Evolutionary conservation across 495 filamentous ascomycete species (phyloP).

Genomic region (Annulohypoxylon stygium): DNA sequence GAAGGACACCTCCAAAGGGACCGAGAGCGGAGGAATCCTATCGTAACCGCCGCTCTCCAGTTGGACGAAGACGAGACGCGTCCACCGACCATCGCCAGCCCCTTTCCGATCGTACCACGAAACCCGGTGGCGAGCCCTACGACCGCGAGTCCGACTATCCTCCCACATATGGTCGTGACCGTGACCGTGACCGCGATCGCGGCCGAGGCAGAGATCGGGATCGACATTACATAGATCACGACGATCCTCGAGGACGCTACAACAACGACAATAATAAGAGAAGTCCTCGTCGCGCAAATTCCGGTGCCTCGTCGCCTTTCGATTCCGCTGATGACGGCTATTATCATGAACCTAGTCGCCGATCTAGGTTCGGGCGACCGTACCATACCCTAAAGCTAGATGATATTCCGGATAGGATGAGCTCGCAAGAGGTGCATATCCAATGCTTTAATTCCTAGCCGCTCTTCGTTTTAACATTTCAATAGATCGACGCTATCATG

Average conservation of each 20-base stretch:
- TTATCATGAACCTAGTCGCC: conserved; percentile 43
- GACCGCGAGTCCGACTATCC: conserved; percentile 26
- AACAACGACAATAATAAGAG: conserved; percentile 5
- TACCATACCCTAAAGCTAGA: conserved; percentile 52
- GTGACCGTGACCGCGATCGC: conserved; percentile 17
- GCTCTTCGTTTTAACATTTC: conserved; percentile 11
- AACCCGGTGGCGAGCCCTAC: conserved; percentile 4
- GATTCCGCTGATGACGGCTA: conserved; percentile 42
- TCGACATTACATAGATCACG: conserved; percentile 40
- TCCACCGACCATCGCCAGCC: conserved; percentile 29
- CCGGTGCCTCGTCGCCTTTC: conserved; percentile 42
- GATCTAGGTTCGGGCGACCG: conserved; percentile 45
- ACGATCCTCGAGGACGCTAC: conserved; percentile 26
- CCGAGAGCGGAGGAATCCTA: conserved; percentile 49
- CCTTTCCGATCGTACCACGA: conserved; percentile 21
- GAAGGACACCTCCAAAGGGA: conserved; percentile 46
- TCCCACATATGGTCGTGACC: conserved; percentile 16
- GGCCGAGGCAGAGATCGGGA: conserved; percentile 23
- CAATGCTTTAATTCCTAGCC: not conserved
- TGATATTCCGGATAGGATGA: conserved; percentile 49
- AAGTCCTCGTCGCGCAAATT: conserved; percentile 46
- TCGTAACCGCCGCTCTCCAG: conserved; percentile 32
- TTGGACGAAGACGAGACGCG: conserved; percentile 39
- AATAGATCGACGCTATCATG: conserved; percentile 46
- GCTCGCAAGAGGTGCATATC: conserved; percentile 39